A percentile compares a stretch with the other conserved stretches of the same genome.
Evolutionary conservation across 768 basidiomycete species (phyloP).

Genomic region (Neoboletus subvelutipes): DNA sequence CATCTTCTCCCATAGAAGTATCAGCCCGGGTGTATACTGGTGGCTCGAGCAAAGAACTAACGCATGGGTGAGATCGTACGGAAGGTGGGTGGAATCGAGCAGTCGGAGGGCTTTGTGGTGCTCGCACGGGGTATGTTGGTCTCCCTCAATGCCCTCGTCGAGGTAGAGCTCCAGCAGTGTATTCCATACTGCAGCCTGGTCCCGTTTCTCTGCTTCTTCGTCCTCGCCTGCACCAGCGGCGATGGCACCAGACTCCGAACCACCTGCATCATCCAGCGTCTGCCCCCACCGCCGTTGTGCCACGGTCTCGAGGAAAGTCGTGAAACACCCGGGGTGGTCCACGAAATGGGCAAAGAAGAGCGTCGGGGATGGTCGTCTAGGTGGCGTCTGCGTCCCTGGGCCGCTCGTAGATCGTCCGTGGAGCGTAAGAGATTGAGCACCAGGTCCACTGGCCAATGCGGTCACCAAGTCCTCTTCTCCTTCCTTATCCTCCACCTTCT

Average conservation of each 20-base stretch:
- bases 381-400: conserved; percentile 29
- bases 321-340: conserved; percentile 80
- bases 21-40: conserved; percentile 79
- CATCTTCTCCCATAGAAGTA: conserved; percentile 88
- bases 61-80: conserved; percentile 89
- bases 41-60: conserved; percentile 91
- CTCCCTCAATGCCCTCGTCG: conserved; percentile 36
- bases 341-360: conserved; percentile 94
- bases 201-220: conserved; percentile 53
- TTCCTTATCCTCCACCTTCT: conserved; percentile 17
- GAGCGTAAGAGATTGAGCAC: conserved; percentile 8
- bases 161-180: conserved; percentile 93
- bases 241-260: conserved; percentile 10
- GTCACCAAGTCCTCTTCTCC: conserved; percentile 20
- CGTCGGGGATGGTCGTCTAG: conserved; percentile 72
- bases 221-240: conserved; percentile 33
- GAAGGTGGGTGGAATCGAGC: conserved; percentile 57
- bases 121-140: conserved; percentile 8
- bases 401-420: conserved; percentile 8
- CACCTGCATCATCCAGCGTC: conserved; percentile 43
- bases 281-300: conserved; percentile 81
- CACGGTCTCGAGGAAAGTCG: conserved; percentile 86
- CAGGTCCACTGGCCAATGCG: conserved; percentile 29
- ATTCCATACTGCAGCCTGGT: conserved; percentile 91
- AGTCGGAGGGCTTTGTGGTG: conserved; percentile 70